A percentile compares a stretch with the other conserved stretches of the same genome.
phyloP scores from a whole-genome alignment of 768 basidiomycete genomes.

The Macrolepiota albuminosa region DNA sequence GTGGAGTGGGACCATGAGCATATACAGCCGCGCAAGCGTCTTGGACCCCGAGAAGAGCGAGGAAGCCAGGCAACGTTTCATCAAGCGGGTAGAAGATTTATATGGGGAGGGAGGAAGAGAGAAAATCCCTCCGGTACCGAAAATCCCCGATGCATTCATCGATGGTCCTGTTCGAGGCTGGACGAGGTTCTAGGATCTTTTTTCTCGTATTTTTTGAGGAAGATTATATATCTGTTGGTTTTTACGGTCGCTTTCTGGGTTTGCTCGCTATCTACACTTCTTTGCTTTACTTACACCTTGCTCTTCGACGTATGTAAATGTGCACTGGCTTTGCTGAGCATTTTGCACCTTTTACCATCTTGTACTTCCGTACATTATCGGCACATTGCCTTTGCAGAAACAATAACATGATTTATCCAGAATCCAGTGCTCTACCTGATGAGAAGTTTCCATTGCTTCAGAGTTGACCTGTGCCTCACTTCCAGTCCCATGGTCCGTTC shows the following conservation, averaged over 20 bases:
- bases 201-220: constrained; percentile 5
- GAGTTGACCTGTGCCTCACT: neutral
- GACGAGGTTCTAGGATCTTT: constrained; percentile 26
- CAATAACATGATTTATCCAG: neutral
- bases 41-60: constrained; percentile 50
- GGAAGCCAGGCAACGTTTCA: constrained; percentile 42
- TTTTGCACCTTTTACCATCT: constrained; percentile 1
- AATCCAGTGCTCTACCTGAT: neutral
- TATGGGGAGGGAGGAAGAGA: constrained; percentile 35
- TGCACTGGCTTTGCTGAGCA: constrained; percentile 11
- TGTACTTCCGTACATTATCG: neutral
- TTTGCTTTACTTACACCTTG: neutral
- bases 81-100: constrained; percentile 50
- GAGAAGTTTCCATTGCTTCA: neutral
- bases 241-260: constrained; percentile 1
- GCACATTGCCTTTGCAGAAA: neutral
- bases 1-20: constrained; percentile 34
- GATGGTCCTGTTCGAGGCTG: constrained; percentile 20
- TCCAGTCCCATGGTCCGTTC: no score
- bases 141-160: constrained; percentile 30
- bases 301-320: neutral
- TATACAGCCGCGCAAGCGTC: constrained; percentile 49
- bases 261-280: constrained; percentile 1
- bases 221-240: neutral
- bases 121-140: constrained; percentile 42